phyloP scores from a whole-genome alignment of 73 alveolate species.

The Effrenium voratum region DNA sequence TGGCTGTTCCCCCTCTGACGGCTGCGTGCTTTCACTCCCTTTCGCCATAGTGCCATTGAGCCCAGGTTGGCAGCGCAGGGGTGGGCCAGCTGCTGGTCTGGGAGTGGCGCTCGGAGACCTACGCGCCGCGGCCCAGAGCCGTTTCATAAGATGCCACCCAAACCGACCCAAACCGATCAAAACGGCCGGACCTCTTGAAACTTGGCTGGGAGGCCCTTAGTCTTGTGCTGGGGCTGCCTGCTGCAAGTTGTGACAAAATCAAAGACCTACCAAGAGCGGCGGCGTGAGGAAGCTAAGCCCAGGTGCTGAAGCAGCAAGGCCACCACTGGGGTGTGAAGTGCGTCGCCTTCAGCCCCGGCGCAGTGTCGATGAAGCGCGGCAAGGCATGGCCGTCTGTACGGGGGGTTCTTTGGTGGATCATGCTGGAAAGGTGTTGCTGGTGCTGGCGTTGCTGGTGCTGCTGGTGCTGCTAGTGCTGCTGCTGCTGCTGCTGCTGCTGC shows the following conservation, averaged over 20 bases:
- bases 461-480: background rate
- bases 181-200: no score
- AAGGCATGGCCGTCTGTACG: constrained; percentile 15
- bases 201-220: no score
- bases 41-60: no score
- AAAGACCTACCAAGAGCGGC: no score
- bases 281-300: no score
- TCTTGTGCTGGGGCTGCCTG: no score
- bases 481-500: background rate
- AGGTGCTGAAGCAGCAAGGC: constrained; percentile 88
- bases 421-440: background rate
- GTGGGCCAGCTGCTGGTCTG: constrained; percentile 81
- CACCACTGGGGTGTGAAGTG: constrained; percentile 86
- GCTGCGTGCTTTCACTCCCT: no score
- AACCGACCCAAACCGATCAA: no score
- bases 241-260: no score
- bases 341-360: constrained; percentile 76
- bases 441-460: background rate
- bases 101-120: constrained; percentile 93
- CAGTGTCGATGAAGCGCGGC: constrained; percentile 80
- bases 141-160: no score
- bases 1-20: no score
- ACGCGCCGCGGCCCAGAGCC: background rate
- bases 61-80: constrained; percentile 39
- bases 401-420: background rate